Base-by-base conservation (phyloP, 108 stramenopile species). In the Cylindrotheca closterium region DNA sequence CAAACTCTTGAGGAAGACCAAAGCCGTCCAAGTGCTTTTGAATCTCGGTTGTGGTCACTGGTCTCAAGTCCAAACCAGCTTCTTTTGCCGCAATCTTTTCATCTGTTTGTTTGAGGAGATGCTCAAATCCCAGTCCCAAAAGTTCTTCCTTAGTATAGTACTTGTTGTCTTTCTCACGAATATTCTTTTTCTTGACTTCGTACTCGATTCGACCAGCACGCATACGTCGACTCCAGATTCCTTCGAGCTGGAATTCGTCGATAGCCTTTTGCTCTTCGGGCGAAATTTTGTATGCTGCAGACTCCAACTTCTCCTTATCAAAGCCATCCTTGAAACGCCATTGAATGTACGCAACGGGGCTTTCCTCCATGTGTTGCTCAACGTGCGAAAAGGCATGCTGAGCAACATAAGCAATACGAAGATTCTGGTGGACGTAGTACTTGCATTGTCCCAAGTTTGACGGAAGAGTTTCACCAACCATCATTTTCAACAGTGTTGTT, bases 351-450 rank as follows among this genome's bases (percentile, higher is more conserved):
- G 92, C 68, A 10, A 78, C 91, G n/a, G 97, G 97, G 57, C 78
- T 78, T 30, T 91, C 76, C 26, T 96, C 91, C 62, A 96, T 82
- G 71, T 98, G 97, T 68, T 91, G 74, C 75, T 98, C 97, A 17
- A 98, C 91, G 81, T 98, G 97, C 61, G 85, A 84, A 65, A 98
- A 95, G 46, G 94, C 88, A 68, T 98, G 97, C 85, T 98, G 97
- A 7, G 95, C 93, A 30, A 98, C 96, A 70, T 98, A 98, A 19
- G 97, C 97, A 51, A 96, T 75, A 50, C 96, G 87, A 54, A 97
- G 82, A 64, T 97, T 97, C 46, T 58, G 68, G 34, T 98, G 97
- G 27, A 91, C 78, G 76, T 80, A 93, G 58, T 93, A 83, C 30
- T 85, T 79, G 74, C 87, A 81, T 8, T 65, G 75, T 31, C 84